Evolutionary conservation across 495 filamentous ascomycete species (phyloP).

Genomic region (Paragyromitra xinjiangensis): DNA sequence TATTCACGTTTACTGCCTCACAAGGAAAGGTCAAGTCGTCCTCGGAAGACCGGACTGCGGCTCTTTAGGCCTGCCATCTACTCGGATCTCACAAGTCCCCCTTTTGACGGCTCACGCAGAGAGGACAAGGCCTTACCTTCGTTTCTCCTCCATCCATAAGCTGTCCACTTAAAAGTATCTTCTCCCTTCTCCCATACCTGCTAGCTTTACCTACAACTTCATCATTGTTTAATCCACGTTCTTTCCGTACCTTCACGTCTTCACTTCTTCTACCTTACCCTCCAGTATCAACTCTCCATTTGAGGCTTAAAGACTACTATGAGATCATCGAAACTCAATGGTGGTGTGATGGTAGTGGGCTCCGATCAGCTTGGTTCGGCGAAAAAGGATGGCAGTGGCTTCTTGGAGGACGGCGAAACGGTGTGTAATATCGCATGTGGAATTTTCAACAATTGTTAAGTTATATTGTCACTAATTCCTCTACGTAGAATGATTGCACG

Average conservation of each 20-base stretch:
- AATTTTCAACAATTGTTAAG: neutral
- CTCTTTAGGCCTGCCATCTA: neutral
- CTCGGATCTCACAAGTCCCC: conserved; percentile 6
- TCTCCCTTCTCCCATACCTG: neutral
- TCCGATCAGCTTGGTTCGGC: conserved; percentile 19
- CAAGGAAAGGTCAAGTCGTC: neutral
- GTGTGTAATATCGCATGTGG: conserved; percentile 12
- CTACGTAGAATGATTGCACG: neutral
- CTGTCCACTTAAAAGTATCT: neutral
- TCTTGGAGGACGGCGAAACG: conserved; percentile 12
- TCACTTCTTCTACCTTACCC: neutral
- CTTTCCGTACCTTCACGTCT: neutral
- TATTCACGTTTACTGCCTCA: neutral
- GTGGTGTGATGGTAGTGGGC: conserved; percentile 34
- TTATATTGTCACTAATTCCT: neutral
- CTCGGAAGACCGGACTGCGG: neutral
- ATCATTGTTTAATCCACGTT: too few species aligned
- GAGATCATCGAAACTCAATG: conserved; percentile 30
- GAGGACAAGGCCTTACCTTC: neutral
- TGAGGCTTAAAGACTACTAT: neutral
- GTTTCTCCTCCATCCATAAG: conserved; percentile 1
- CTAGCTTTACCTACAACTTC: too few species aligned
- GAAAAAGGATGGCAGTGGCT: neutral
- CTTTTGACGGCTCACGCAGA: neutral
- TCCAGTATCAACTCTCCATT: neutral